A percentile compares a stretch with the other conserved stretches of the same genome.
Evolutionary conservation across 257 asterid species (phyloP).

Genomic region (Cinchona pubescens): DNA sequence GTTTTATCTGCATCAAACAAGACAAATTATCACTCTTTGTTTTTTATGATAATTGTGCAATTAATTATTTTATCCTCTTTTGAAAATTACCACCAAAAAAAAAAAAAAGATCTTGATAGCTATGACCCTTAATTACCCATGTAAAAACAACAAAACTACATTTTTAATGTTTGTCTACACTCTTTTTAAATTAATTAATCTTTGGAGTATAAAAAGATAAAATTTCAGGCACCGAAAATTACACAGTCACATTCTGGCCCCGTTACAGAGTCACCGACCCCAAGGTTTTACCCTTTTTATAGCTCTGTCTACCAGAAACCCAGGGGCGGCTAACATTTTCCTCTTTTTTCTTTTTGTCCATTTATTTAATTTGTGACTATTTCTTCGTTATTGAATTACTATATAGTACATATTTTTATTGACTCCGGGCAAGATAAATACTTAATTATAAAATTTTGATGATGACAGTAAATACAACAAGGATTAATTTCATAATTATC

Average conservation of each 20-base stretch:
- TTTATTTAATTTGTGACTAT: neutral
- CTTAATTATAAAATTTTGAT: neutral
- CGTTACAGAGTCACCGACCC: neutral
- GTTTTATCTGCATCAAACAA: slow-evolving; percentile 25
- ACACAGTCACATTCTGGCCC: neutral
- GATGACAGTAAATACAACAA: slow-evolving; percentile 10
- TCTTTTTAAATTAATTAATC: neutral
- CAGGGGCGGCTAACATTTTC: neutral
- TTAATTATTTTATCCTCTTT: neutral
- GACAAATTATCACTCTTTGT: slow-evolving; percentile 39
- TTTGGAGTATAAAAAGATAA: neutral
- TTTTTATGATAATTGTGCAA: slow-evolving; percentile 33
- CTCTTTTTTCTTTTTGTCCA: neutral
- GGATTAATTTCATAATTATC: neutral
- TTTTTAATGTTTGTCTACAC: slow-evolving; percentile 4
- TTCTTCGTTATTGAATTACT: neutral
- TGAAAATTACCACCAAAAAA: neutral
- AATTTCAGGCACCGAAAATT: neutral
- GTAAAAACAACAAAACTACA: slow-evolving; percentile 9
- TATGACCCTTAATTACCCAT: neutral
- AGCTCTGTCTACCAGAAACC: neutral
- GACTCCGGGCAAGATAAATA: slow-evolving; percentile 1
- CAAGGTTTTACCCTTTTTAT: neutral
- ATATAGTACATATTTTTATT: neutral
- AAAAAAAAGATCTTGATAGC: neutral